phyloP scores from a whole-genome alignment of 371 early-diverging fungal species.

The Mucor racemosus region DNA sequence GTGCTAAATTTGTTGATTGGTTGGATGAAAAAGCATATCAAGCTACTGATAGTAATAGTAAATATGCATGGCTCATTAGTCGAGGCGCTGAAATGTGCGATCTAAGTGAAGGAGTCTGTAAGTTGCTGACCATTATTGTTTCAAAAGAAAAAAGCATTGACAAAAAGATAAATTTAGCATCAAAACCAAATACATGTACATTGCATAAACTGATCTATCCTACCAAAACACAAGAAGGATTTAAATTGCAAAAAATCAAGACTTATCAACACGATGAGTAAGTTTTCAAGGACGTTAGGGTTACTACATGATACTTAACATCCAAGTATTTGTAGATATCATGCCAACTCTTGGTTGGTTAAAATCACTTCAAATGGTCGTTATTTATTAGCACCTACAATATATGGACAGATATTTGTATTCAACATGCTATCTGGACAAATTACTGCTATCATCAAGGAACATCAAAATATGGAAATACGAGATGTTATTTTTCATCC shows the following conservation, averaged over 20 bases:
- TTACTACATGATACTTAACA: not conserved
- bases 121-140: conserved; percentile 23
- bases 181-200: conserved; percentile 81
- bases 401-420: conserved; percentile 84
- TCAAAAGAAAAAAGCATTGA: not conserved
- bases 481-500: conserved; percentile 94
- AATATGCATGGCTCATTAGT: conserved; percentile 79
- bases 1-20: conserved; percentile 79
- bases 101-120: conserved; percentile 79
- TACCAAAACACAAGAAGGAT: conserved; percentile 60
- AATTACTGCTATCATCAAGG: conserved; percentile 74
- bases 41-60: conserved; percentile 18
- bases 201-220: conserved; percentile 86
- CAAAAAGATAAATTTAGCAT: conserved; percentile 48
- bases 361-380: conserved; percentile 86
- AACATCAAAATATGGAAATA: conserved; percentile 86
- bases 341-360: conserved; percentile 91
- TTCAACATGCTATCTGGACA: conserved; percentile 78
- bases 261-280: conserved; percentile 80
- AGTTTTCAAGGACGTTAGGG: not conserved
- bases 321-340: conserved; percentile 54
- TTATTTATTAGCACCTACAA: conserved; percentile 86
- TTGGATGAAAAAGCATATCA: conserved; percentile 45
- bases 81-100: conserved; percentile 91
- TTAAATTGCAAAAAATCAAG: conserved; percentile 73